Percentiles rank a stretch among this genome's conserved stretches.
These are phyloP conservation scores for Corymbia calophylla DNA, from an alignment of 441 rosid species.

Conservation along the genomic window DNA sequence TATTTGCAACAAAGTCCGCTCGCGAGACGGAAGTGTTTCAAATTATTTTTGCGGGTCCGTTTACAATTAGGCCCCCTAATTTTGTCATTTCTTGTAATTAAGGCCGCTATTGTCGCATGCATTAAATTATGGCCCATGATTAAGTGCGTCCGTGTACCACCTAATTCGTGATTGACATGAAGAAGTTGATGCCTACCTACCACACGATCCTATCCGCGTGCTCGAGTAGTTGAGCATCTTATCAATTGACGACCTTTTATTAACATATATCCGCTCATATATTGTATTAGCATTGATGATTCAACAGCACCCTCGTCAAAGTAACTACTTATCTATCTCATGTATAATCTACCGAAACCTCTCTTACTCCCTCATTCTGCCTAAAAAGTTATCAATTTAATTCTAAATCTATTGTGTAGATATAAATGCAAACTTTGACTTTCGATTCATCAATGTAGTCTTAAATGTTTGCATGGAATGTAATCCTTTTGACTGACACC, in stretches of 20 bases:
- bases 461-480: accelerated
- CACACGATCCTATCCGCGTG: not conserved
- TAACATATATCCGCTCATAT: not conserved
- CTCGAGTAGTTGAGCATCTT: not conserved
- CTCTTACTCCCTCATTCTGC: not conserved
- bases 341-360: not conserved
- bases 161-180: no score
- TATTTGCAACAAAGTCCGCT: not conserved
- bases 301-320: not conserved
- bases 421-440: not conserved
- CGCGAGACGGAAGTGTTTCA: not conserved
- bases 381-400: accelerated
- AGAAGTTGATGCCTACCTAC: not conserved
- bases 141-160: not conserved
- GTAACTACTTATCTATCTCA: not conserved
- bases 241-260: not conserved
- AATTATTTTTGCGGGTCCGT: not conserved
- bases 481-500: accelerated
- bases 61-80: not conserved
- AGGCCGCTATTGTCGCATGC: not conserved
- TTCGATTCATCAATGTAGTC: not conserved
- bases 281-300: not conserved
- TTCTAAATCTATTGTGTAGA: not conserved
- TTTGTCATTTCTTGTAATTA: not conserved
- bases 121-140: not conserved